These are phyloP conservation scores for Cichorium intybus DNA, from an alignment of 140 eudicot genomes.

Conservation along the genomic window DNA sequence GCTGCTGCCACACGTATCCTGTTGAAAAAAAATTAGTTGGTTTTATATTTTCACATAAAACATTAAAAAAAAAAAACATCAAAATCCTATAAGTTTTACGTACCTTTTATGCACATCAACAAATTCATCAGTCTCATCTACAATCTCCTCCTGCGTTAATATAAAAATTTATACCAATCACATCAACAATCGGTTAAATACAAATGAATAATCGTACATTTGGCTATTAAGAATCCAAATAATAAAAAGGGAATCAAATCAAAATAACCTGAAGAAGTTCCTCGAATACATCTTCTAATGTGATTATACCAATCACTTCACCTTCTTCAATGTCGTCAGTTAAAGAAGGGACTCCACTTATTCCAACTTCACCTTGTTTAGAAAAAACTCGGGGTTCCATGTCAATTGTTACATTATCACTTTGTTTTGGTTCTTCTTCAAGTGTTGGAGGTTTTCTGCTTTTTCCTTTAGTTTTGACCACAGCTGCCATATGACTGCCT, in stretches of 20 bases:
- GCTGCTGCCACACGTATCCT: conserved; percentile 99
- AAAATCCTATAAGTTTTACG: not conserved
- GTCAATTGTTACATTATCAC: conserved; percentile 55
- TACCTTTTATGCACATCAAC: conserved; percentile 98
- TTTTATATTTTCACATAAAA: not conserved
- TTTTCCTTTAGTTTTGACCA: conserved; percentile 72
- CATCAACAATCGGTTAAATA: no score
- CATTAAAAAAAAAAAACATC: not conserved
- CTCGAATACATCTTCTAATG: conserved; percentile 96
- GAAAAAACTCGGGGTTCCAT: conserved; percentile 40
- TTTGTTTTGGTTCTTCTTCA: conserved; percentile 50
- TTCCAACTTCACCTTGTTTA: conserved; percentile 20
- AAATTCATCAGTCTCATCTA: conserved; percentile 94
- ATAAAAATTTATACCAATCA: conserved; percentile 12
- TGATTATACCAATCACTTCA: conserved; percentile 89
- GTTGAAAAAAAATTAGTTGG: conserved; percentile 15
- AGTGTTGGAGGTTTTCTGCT: conserved; percentile 39
- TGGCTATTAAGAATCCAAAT: not conserved
- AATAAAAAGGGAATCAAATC: not conserved
- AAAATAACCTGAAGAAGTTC: conserved; percentile 85
- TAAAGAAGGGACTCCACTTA: conserved; percentile 37
- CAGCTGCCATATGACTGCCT: conserved; percentile 99
- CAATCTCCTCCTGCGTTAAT: conserved; percentile 85
- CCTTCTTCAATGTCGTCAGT: conserved; percentile 71
- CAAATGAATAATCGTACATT: no score